phyloP scores from a whole-genome alignment of 345 rosid species.

The Dovyalis caffra region DNA sequence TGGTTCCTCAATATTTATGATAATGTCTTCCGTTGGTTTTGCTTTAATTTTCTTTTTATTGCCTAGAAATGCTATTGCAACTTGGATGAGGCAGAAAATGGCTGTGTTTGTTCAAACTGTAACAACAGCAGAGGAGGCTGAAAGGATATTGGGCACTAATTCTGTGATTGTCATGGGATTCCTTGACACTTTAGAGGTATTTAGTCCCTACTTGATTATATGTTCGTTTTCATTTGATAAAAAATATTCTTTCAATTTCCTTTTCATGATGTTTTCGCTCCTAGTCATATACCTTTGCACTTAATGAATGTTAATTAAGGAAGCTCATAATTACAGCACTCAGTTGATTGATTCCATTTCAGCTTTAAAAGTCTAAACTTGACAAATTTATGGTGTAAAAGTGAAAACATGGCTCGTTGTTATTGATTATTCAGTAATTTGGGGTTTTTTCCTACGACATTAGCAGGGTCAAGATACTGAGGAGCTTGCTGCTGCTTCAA shows the following conservation, averaged over 20 bases:
- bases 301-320: no score
- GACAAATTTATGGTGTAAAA: not conserved
- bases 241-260: not conserved
- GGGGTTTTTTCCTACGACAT: no score
- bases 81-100: constrained; percentile 6
- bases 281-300: no score
- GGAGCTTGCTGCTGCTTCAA: constrained; percentile 19
- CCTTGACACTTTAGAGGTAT: constrained; percentile 14
- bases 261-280: not conserved
- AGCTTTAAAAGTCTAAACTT: not conserved
- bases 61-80: constrained; percentile 3
- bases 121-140: constrained; percentile 5
- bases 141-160: not conserved
- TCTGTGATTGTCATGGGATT: constrained; percentile 15
- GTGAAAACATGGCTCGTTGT: not conserved
- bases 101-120: constrained; percentile 9
- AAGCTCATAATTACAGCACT: not conserved
- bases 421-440: not conserved
- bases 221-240: no score
- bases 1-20: not conserved
- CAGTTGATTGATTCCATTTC: not conserved
- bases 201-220: not conserved
- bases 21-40: no score
- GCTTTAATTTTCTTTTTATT: no score
- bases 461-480: constrained; percentile 20